Percentiles rank a stretch among this genome's conserved stretches.
Conservation (phyloP, 257 asterid genomes). For the Jacaranda mimosifolia region DNA sequence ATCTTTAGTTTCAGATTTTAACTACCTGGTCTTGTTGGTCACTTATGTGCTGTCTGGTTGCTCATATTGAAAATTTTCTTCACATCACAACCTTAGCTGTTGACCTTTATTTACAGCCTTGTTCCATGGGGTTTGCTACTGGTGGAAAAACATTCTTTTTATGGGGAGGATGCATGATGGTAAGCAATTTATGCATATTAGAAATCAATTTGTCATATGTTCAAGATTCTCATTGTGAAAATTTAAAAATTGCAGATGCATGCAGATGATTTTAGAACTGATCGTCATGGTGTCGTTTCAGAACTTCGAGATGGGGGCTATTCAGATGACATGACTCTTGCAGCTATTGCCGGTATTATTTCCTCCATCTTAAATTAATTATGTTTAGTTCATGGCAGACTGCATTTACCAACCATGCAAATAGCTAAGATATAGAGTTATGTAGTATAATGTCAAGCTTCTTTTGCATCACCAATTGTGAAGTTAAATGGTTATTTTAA, state of each 20-base stretch:
- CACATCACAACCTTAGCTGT: constrained; percentile 18
- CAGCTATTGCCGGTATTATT: constrained; percentile 71
- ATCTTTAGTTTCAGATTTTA: constrained; percentile 6
- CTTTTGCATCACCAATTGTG: background rate
- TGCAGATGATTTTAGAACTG: constrained; percentile 81
- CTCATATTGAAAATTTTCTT: constrained; percentile 1
- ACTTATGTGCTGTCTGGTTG: constrained; percentile 27
- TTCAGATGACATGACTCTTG: constrained; percentile 94
- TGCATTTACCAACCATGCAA: background rate
- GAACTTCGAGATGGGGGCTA: constrained; percentile 84
- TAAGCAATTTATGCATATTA: constrained; percentile 39
- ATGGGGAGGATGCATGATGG: constrained; percentile 99
- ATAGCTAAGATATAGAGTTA: background rate
- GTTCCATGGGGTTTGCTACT: constrained; percentile 99
- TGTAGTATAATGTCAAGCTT: background rate
- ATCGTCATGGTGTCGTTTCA: constrained; percentile 74
- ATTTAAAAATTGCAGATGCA: constrained; percentile 64
- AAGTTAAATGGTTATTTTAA: constrained; percentile 3
- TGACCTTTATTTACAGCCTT: constrained; percentile 64
- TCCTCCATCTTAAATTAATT: constrained; percentile 28
- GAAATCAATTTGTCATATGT: constrained; percentile 14
- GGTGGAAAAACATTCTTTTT: constrained; percentile 97
- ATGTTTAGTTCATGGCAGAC: background rate
- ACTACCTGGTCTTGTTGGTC: constrained; percentile 5
- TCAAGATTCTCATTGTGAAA: constrained; percentile 27